These are phyloP conservation scores for Prosopis cineraria DNA, from an alignment of 306 rosid genomes.

Conservation along the genomic window DNA sequence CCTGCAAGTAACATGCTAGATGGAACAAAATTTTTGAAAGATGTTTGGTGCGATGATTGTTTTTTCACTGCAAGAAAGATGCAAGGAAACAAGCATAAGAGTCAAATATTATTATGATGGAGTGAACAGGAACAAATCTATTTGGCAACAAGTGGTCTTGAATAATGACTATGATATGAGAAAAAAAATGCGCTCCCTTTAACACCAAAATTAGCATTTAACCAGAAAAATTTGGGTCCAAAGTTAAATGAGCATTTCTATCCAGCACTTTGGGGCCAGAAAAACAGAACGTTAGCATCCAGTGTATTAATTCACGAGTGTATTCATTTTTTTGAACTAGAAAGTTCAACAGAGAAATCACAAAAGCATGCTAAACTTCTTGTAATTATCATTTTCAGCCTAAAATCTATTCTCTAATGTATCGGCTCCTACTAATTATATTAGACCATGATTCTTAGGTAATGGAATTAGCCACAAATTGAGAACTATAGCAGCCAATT, in stretches of 20 bases:
- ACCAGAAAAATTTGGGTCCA: background rate
- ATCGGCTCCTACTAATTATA: background rate
- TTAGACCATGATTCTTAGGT: background rate
- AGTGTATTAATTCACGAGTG: background rate
- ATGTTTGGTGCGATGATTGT: conserved; percentile 79
- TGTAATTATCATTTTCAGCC: background rate
- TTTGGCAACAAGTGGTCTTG: background rate
- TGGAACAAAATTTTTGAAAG: conserved; percentile 92
- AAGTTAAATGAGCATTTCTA: background rate
- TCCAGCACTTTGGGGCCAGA: background rate
- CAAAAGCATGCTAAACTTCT: conserved; percentile 26
- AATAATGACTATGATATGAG: background rate
- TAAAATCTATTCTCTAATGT: conserved; percentile 5
- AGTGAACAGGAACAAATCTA: background rate
- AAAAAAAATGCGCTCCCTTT: conserved; percentile 23
- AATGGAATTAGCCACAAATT: conserved; percentile 13
- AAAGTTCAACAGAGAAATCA: background rate
- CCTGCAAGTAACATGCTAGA: conserved; percentile 79
- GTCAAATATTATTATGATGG: background rate
- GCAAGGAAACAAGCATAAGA: background rate
- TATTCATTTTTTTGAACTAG: background rate
- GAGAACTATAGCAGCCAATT: background rate
- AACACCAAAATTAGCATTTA: conserved; percentile 20
- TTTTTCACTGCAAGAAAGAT: conserved; percentile 63
- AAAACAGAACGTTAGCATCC: background rate